These are phyloP conservation scores for Elaeis guineensis DNA, from an alignment of 176 grass and related monocot genomes.

Conservation along the genomic window DNA sequence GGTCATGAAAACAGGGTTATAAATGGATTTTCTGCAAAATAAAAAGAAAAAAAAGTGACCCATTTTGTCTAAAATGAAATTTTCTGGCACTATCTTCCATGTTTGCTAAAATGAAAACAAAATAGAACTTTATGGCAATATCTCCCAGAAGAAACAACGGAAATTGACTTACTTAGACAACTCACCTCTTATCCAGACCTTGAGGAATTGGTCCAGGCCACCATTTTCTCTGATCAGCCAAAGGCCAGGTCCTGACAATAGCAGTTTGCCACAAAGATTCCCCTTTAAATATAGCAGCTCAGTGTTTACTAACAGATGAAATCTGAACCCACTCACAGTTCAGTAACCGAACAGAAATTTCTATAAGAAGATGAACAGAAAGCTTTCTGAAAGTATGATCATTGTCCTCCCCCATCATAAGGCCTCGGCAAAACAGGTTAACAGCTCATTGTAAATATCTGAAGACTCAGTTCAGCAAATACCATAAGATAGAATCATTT, in stretches of 20 bases:
- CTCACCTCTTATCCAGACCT: conserved; percentile 73
- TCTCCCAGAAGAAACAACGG: too few relatives aligned
- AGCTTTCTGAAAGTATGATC: conserved; percentile 37
- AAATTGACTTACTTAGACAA: background rate
- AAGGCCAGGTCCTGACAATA: conserved; percentile 57
- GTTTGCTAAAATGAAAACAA: too few relatives aligned
- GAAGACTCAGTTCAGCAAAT: too few relatives aligned
- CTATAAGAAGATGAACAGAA: conserved; percentile 75
- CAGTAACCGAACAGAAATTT: conserved; percentile 61
- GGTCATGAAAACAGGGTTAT: too few relatives aligned
- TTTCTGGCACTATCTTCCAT: too few relatives aligned
- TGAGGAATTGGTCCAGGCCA: conserved; percentile 95
- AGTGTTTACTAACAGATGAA: conserved; percentile 77
- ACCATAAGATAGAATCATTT: too few relatives aligned
- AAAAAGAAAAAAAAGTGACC: too few relatives aligned
- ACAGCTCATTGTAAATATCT: too few relatives aligned
- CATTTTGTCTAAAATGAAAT: too few relatives aligned
- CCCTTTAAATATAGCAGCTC: conserved; percentile 62
- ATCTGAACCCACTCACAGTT: conserved; percentile 53
- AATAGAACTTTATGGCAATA: too few relatives aligned
- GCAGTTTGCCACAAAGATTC: conserved; percentile 86
- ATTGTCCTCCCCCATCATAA: conserved; percentile 42
- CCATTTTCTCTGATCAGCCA: conserved; percentile 42
- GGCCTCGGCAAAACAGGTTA: background rate
- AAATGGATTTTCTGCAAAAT: too few relatives aligned